Conservation (phyloP, 2,329 filamentous ascomycete genomes). For the Gliomastix tumulicola region DNA sequence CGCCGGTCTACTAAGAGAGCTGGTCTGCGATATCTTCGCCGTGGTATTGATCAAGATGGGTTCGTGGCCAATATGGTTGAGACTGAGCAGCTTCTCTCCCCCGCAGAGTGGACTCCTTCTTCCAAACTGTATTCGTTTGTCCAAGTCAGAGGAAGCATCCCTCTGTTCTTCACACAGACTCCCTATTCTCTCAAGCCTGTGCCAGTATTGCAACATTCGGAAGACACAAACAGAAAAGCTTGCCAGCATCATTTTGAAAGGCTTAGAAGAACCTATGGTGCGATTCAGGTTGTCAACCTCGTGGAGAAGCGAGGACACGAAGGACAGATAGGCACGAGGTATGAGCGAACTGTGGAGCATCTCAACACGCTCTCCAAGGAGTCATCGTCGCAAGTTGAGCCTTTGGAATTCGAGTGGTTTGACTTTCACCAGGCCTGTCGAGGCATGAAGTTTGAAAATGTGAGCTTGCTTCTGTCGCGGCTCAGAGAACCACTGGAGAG, state of each 20-base stretch:
- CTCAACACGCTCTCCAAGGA: conserved; percentile 49
- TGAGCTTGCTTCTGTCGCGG: conserved; percentile 68
- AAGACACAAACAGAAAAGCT: conserved; percentile 69
- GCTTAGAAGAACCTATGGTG: conserved; percentile 63
- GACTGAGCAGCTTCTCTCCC: conserved; percentile 87
- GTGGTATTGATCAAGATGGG: conserved; percentile 85
- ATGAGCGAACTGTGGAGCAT: conserved; percentile 58
- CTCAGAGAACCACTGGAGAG: conserved; percentile 61
- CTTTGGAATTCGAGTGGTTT: conserved; percentile 77
- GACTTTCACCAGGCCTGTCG: conserved; percentile 91
- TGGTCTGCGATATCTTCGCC: conserved; percentile 80
- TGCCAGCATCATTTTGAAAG: conserved; percentile 73
- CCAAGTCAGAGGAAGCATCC: conserved; percentile 85
- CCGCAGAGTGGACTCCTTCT: conserved; percentile 54
- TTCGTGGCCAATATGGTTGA: conserved; percentile 87
- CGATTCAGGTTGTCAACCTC: conserved; percentile 72
- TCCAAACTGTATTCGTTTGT: conserved; percentile 73
- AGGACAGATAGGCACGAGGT: conserved; percentile 69
- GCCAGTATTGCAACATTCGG: conserved; percentile 74
- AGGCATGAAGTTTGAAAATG: conserved; percentile 97
- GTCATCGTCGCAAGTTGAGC: neutral
- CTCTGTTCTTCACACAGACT: conserved; percentile 89
- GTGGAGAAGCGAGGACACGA: conserved; percentile 87
- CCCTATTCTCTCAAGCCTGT: conserved; percentile 89
- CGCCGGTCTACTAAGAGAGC: conserved; percentile 79